phyloP scores from a whole-genome alignment of 306 rosid species.

The Arachis stenosperma region DNA sequence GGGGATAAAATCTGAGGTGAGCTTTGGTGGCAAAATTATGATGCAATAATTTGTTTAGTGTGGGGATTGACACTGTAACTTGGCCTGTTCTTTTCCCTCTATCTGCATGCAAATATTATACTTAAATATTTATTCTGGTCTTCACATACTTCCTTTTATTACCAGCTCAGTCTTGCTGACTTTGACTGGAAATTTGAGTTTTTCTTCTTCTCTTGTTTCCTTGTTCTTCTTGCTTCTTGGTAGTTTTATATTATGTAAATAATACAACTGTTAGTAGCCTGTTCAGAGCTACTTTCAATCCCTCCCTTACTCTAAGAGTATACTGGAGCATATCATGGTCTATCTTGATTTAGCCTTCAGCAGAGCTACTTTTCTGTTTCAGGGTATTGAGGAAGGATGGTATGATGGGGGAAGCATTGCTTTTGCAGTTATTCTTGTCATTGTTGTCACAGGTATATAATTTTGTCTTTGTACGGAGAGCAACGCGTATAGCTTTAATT shows the following conservation, averaged over 20 bases:
- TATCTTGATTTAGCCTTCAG: conserved; percentile 3
- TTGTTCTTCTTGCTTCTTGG: conserved; percentile 1
- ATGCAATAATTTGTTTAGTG: conserved; percentile 17
- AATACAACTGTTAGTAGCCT: background rate
- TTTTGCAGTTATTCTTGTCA: conserved; percentile 93
- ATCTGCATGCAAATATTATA: conserved; percentile 6
- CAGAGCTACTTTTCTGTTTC: conserved; percentile 32
- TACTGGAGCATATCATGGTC: conserved; percentile 14
- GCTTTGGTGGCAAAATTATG: conserved; percentile 34
- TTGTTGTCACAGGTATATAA: conserved; percentile 80
- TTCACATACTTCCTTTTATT: background rate
- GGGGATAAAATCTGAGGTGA: conserved; percentile 97
- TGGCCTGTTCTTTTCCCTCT: no score
- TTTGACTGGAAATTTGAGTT: background rate
- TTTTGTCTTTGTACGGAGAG: conserved; percentile 26
- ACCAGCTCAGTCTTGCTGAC: background rate
- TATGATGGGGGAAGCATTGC: conserved; percentile 99
- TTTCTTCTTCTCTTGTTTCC: background rate
- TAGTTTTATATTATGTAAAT: conserved; percentile 15
- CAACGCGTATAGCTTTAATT: background rate
- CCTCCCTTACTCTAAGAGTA: conserved; percentile 18
- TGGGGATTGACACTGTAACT: background rate
- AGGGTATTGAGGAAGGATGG: conserved; percentile 99
- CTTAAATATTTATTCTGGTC: background rate
- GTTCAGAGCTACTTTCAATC: background rate